Evolutionary conservation across 345 rosid species (phyloP).

Genomic region (Moringa oleifera): DNA sequence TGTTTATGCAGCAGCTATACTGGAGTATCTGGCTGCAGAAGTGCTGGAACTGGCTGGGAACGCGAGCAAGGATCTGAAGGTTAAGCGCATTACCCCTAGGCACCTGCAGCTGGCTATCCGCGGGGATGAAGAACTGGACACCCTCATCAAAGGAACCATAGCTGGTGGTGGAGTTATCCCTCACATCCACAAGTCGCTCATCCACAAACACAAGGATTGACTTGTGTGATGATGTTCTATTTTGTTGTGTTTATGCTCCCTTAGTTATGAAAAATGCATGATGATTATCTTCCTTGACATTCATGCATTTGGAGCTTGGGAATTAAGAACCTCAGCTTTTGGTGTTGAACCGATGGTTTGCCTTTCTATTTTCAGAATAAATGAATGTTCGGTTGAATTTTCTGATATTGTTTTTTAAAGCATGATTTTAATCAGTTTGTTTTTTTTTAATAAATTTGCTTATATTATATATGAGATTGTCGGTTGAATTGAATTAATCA

Average conservation of each 20-base stretch:
- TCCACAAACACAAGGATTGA: slow-evolving; percentile 67
- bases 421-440: no score
- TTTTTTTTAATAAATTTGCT: no score
- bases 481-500: no score
- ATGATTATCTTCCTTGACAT: no score
- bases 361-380: no score
- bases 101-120: slow-evolving; percentile 71
- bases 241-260: background rate
- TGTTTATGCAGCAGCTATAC: slow-evolving; percentile 60
- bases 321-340: no score
- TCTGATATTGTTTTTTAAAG: no score
- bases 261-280: no score
- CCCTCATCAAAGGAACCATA: slow-evolving; percentile 66
- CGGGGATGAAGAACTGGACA: slow-evolving; percentile 71
- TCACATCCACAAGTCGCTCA: slow-evolving; percentile 71
- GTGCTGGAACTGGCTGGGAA: slow-evolving; percentile 69
- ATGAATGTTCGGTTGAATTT: no score
- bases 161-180: slow-evolving; percentile 80
- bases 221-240: background rate
- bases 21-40: slow-evolving; percentile 66
- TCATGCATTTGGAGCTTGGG: no score
- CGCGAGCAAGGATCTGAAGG: slow-evolving; percentile 71
- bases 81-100: slow-evolving; percentile 63
- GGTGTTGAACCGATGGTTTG: no score
- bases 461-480: no score